Conservation (phyloP, 768 basidiomycete species). For the Coprinellus micaceus region DNA sequence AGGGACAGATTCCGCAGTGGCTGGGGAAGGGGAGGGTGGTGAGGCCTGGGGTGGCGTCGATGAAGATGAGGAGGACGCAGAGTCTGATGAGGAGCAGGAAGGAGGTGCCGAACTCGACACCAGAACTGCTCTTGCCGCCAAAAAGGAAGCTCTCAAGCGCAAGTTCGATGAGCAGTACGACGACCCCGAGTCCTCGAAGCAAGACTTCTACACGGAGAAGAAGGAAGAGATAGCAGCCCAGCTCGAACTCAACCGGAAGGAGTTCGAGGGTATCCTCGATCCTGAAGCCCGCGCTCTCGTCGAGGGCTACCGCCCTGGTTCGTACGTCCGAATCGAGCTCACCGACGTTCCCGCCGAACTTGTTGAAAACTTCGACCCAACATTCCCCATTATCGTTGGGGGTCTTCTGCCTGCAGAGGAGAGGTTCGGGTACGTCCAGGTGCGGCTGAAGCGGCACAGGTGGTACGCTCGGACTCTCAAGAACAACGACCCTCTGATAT, state of each 20-base stretch:
- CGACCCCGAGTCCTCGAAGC: conserved; percentile 72
- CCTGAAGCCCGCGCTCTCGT: conserved; percentile 75
- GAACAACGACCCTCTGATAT: conserved; percentile 93
- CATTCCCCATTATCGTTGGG: conserved; percentile 87
- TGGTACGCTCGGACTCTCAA: conserved; percentile 92
- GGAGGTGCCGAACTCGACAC: conserved; percentile 18
- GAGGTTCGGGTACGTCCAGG: conserved; percentile 89
- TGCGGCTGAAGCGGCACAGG: conserved; percentile 92
- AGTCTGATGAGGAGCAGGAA: conserved; percentile 29
- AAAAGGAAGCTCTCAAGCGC: conserved; percentile 88
- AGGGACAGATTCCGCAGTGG: conserved; percentile 39
- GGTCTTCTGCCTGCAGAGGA: conserved; percentile 89
- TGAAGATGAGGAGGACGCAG: conserved; percentile 18
- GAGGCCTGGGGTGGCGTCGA: conserved; percentile 43
- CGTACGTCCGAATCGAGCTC: conserved; percentile 92
- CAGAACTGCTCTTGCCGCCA: conserved; percentile 62
- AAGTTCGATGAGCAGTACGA: conserved; percentile 98
- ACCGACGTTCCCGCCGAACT: conserved; percentile 83
- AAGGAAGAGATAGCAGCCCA: conserved; percentile 91
- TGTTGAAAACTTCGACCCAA: conserved; percentile 88
- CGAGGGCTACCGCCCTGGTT: conserved; percentile 87
- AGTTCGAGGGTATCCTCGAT: conserved; percentile 73
- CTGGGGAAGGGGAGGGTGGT: conserved; percentile 31
- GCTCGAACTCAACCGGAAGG: conserved; percentile 74
- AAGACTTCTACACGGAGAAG: conserved; percentile 87